Base-by-base conservation (phyloP, 371 early-diverging fungal genomes). In the Mucor circinelloides region DNA sequence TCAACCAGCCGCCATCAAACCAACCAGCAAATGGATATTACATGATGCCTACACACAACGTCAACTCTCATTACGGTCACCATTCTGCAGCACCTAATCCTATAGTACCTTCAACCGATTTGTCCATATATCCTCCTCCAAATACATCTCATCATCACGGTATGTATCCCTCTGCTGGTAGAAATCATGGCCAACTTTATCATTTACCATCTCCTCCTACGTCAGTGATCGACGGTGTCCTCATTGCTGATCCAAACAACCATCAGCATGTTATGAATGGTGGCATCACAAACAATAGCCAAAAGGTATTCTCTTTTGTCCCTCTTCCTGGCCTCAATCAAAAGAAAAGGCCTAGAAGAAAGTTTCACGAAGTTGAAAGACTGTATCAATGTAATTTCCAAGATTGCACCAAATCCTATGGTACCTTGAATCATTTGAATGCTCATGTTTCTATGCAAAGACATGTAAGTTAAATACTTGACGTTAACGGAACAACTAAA, bases 371-470 rank as follows among this genome's bases (percentile, higher is more conserved):
- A 71, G 88, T 91, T 36, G 89, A 91, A 59, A 86, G 91, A 19
- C 72, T 89, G 17, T 91, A 89, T 66, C 83, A 81, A 52, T 91
- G 91, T 73, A 87, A 81, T 67, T 87, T 74, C 68, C 79, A 71
- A 1, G 86, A 84, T 25, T 91, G 91, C 62, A 76, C 81, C 21
- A 91, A 91, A 68, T 73, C 86, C 5, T 91, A 91, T 67, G 91
- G 91, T 36, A 91, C 91, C 1, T 71, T 91, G 21, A 91, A 91
- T 67, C 89, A 91, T 73, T 73, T 91, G 13, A 91, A 91, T 67
- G 87, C 89, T 21, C 91, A 91, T 67, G 88, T 91, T 21, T 81
- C 75, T 36, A 89, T 91, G 90, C 91, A 91, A 70, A 81, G 81
- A 64, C 91, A 91, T 64, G 91, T 80, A 80, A 74, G 79, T 73